Percentiles rank a stretch among this genome's conserved stretches.
Evolutionary conservation across 2,329 filamentous ascomycete genomes (phyloP).

Genomic region (Graphium sp.): DNA sequence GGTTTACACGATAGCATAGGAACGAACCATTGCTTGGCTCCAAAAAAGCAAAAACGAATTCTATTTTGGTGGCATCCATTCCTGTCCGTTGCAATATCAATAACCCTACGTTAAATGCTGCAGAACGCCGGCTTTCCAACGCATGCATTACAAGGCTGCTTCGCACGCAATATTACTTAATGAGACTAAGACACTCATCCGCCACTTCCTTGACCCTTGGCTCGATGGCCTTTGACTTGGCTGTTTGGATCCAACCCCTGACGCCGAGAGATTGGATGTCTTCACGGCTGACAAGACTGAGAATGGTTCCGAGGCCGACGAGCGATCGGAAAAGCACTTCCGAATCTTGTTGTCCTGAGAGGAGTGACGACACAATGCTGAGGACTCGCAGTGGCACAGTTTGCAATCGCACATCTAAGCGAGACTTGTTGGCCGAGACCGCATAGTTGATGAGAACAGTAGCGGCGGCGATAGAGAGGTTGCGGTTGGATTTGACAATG

Average conservation of each 20-base stretch:
- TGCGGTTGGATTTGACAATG: conserved; percentile 49
- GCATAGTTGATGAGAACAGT: conserved; percentile 76
- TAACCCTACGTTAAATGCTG: no score
- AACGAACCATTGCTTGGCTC: no score
- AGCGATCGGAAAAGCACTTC: conserved; percentile 74
- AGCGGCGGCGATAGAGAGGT: conserved; percentile 65
- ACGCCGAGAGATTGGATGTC: no score
- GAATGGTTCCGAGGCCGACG: conserved; percentile 65
- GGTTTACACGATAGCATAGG: no score
- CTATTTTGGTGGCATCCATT: no score
- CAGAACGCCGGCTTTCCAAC: no score
- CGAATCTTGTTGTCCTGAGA: conserved; percentile 52
- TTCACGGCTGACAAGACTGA: conserved; percentile 18
- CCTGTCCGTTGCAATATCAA: no score
- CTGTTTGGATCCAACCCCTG: neutral
- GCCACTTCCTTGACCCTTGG: conserved; percentile 14
- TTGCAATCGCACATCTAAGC: conserved; percentile 13
- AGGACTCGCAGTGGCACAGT: conserved; percentile 34
- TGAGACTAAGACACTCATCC: conserved; percentile 1
- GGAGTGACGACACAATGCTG: conserved; percentile 42
- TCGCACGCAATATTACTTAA: neutral
- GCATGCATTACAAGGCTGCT: no score
- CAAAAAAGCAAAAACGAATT: no score
- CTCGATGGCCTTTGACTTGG: conserved; percentile 9
- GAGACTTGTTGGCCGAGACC: conserved; percentile 34